Conservation (phyloP, 208 protist species). For the Jaenimonas drosophilae region DNA sequence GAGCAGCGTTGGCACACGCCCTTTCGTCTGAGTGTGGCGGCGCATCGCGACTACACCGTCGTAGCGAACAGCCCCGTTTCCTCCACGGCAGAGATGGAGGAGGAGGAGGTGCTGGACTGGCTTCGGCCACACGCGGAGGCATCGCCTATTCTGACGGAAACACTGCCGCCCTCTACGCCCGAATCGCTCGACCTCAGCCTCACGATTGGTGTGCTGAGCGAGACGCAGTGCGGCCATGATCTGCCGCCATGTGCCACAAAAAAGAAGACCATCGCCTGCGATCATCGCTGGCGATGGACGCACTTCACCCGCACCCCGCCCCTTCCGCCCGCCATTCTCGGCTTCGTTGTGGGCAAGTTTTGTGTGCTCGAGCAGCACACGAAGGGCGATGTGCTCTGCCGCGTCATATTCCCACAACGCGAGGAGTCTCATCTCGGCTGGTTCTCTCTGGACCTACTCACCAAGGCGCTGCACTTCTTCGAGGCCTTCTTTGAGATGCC, state of each 20-base stretch:
- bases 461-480: constrained; percentile 75
- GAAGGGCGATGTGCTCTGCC: constrained; percentile 27
- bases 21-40: constrained; percentile 48
- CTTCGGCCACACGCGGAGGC: no score
- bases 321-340: constrained; percentile 51
- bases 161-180: no score
- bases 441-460: constrained; percentile 89
- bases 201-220: no score
- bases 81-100: no score
- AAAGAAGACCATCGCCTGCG: neutral
- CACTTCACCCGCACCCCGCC: constrained; percentile 33
- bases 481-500: constrained; percentile 77
- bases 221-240: no score
- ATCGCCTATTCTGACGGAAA: no score
- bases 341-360: constrained; percentile 90
- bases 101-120: no score
- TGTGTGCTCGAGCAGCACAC: constrained; percentile 63
- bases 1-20: constrained; percentile 39
- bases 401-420: constrained; percentile 36
- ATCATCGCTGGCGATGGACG: constrained; percentile 4
- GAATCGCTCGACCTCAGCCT: no score
- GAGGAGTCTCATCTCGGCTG: constrained; percentile 22
- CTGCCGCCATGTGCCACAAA: no score
- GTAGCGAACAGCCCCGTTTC: constrained; percentile 42
- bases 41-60: constrained; percentile 13